Percentiles rank a stretch among this genome's conserved stretches.
These are phyloP conservation scores for Corinectria fuckeliana DNA, from an alignment of 2,329 filamentous ascomycete genomes.

Conservation along the genomic window DNA sequence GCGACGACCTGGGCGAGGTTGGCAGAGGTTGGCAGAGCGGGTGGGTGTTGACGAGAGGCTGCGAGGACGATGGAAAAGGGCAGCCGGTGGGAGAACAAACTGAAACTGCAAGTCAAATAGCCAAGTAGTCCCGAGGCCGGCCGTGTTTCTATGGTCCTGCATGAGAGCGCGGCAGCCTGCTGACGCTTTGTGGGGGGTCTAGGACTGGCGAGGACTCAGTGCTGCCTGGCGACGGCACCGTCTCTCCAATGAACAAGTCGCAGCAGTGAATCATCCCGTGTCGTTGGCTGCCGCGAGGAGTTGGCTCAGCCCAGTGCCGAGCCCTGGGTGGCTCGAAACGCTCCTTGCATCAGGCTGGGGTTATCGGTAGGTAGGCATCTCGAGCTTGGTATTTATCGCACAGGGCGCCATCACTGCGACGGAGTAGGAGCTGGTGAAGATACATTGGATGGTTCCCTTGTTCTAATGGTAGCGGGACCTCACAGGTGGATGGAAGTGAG, in stretches of 20 bases:
- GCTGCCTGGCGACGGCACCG: background rate
- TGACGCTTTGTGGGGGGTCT: background rate
- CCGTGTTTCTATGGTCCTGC: background rate
- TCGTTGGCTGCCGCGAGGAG: background rate
- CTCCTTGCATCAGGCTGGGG: background rate
- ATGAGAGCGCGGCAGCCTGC: background rate
- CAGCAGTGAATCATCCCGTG: background rate
- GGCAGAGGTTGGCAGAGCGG: background rate
- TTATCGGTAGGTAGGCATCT: background rate
- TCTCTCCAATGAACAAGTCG: background rate
- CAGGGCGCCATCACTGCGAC: conserved; percentile 2
- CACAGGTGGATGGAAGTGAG: background rate
- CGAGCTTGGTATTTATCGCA: background rate
- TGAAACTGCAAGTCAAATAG: background rate
- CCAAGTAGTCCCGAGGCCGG: background rate
- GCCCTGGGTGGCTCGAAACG: background rate
- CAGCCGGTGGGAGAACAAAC: background rate
- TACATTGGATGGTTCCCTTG: background rate
- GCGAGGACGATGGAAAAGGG: background rate
- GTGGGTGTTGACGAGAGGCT: background rate
- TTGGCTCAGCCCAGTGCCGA: background rate
- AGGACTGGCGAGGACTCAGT: background rate
- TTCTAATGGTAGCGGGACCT: background rate
- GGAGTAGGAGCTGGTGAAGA: background rate
- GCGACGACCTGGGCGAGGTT: background rate